These are phyloP conservation scores for Avena insularis DNA, from an alignment of 176 grass and related monocot genomes.

Conservation along the genomic window DNA sequence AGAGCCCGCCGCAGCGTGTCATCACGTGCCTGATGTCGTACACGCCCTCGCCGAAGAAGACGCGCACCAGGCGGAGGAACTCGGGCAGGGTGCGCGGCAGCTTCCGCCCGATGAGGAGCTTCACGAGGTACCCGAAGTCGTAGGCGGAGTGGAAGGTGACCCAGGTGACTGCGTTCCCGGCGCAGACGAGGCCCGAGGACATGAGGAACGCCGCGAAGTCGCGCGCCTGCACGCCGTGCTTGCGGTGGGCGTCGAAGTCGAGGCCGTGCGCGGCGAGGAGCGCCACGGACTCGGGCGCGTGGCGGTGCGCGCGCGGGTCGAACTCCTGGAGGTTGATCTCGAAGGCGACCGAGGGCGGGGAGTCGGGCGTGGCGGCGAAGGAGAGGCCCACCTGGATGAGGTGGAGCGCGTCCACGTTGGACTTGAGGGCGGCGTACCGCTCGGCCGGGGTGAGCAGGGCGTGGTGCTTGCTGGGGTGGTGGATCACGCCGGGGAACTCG, in stretches of 20 bases:
- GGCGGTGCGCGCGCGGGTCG: slow-evolving; percentile 66
- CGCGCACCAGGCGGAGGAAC: slow-evolving; percentile 57
- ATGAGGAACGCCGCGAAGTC: slow-evolving; percentile 66
- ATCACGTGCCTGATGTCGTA: slow-evolving; percentile 86
- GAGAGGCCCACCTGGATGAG: slow-evolving; percentile 84
- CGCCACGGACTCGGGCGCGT: slow-evolving; percentile 57
- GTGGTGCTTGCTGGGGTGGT: slow-evolving; percentile 55
- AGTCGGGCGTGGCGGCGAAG: slow-evolving; percentile 54
- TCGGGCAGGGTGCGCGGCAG: slow-evolving; percentile 51
- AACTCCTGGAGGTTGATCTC: slow-evolving; percentile 93
- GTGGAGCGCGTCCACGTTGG: slow-evolving; percentile 87
- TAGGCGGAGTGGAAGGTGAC: slow-evolving; percentile 81
- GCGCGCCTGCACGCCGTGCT: slow-evolving; percentile 50
- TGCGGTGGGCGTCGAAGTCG: slow-evolving; percentile 66
- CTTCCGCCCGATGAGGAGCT: slow-evolving; percentile 53
- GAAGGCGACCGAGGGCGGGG: slow-evolving; percentile 56
- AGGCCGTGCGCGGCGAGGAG: slow-evolving; percentile 64
- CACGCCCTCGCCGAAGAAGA: slow-evolving; percentile 70
- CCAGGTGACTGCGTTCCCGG: slow-evolving; percentile 46
- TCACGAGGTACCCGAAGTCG: slow-evolving; percentile 84
- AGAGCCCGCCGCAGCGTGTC: slow-evolving; percentile 44
- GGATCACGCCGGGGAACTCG: slow-evolving; percentile 86
- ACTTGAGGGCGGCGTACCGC: slow-evolving; percentile 65
- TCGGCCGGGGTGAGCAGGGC: slow-evolving; percentile 50
- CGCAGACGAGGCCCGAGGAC: slow-evolving; percentile 73